These are phyloP conservation scores for Yamadazyma oceani DNA, from an alignment of 1,139 yeast genomes.

Conservation along the genomic window DNA sequence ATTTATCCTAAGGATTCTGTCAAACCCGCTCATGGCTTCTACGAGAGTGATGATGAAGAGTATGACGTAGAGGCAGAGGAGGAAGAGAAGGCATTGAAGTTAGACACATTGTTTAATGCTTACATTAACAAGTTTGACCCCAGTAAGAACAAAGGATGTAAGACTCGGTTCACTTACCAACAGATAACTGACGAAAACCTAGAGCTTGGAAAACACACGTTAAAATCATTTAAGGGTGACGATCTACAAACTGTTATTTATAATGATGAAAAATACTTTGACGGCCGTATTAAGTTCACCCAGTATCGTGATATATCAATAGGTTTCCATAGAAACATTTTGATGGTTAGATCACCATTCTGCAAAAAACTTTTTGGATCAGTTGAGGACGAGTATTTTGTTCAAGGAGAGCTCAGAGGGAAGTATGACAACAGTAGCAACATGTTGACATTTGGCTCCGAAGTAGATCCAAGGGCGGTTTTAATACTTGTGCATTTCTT, in stretches of 20 bases:
- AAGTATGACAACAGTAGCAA: slow-evolving; percentile 15
- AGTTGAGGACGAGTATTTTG: slow-evolving; percentile 16
- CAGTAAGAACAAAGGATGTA: slow-evolving; percentile 16
- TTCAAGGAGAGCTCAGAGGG: slow-evolving; percentile 23
- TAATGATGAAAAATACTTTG: slow-evolving; percentile 18
- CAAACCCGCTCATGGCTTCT: slow-evolving; percentile 9
- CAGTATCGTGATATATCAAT: no score
- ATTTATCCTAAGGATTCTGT: slow-evolving; percentile 22
- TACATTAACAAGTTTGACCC: slow-evolving; percentile 20
- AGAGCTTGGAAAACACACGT: slow-evolving; percentile 6
- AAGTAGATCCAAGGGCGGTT: slow-evolving; percentile 26
- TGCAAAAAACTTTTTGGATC: slow-evolving; percentile 25
- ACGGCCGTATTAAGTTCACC: slow-evolving; percentile 17
- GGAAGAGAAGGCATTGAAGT: slow-evolving; percentile 8
- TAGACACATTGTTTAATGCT: slow-evolving; percentile 20
- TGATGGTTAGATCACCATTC: slow-evolving; percentile 28
- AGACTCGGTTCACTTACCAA: slow-evolving; percentile 20
- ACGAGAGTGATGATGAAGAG: slow-evolving; percentile 17
- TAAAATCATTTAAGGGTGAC: slow-evolving; percentile 4
- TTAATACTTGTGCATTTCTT: slow-evolving; percentile 34
- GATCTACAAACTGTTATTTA: neutral
- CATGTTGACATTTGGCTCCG: slow-evolving; percentile 18
- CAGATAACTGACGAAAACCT: slow-evolving; percentile 11
- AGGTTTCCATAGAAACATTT: slow-evolving; percentile 32
- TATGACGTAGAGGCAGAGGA: slow-evolving; percentile 16